Evolutionary conservation across 306 rosid species (phyloP), one percentile per base, ranked within the genome.

Genomic region (Aeschynomene evenia): DNA sequence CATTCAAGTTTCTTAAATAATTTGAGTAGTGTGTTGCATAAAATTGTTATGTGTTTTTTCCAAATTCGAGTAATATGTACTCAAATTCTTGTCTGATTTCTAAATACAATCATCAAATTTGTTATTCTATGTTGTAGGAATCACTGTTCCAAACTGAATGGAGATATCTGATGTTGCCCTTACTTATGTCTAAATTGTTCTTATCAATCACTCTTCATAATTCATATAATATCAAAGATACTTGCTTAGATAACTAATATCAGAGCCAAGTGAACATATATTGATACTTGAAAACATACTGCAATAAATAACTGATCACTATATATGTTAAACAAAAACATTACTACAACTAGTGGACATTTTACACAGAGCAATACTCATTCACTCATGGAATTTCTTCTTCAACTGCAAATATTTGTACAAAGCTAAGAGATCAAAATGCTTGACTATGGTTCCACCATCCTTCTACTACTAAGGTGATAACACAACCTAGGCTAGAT

Each of bases 321-420:
- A 39, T 23, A 39, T 23, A 14, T 62, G 53, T 56, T 13, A 18
- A 57, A 28, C 61, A 24, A 76, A 60, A 33, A 50, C n/a, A n/a
- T n/a, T n/a, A n/a, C 18, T 43, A 68, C 46, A 43, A 64, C 61
- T 28, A 70, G 61, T 10, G 42, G 58, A 29, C 40, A 66, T 39
- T 52, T 68, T 51, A 58, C 73, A 43, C n/a, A 73, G 45, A 52
- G 15, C 57, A 75, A 64, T 29, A 51, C 45, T 62, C 26, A 77
- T 18, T 26, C 43, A 78, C 66, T 72, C 83, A 66, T 67, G 59
- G 59, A 36, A 67, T 48, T 51, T 70, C 78, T n/a, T 72, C 78
- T 59, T 74, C 67, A 81, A 74, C 81, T 61, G 48, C 83, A 83
- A 83, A 72, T 67, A 55, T 85, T 83, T 85, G 84, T 81, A 88